Conservation (phyloP, 257 asterid species). For the Coffea eugenioides region DNA sequence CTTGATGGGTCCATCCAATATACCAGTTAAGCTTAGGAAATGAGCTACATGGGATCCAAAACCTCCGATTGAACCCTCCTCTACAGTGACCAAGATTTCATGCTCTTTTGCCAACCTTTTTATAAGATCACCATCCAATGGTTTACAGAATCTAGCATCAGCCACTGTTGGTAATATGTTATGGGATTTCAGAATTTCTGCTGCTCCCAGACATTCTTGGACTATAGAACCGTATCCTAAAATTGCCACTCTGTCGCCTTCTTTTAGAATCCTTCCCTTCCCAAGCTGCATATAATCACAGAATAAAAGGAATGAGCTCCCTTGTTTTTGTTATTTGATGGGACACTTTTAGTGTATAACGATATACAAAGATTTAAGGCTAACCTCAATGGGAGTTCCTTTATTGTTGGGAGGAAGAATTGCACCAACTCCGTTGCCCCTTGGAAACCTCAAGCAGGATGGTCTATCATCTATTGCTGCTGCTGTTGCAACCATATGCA, state of each 20-base stretch:
- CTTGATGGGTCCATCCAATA: conserved; percentile 74
- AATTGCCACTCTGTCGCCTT: conserved; percentile 65
- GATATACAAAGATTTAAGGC: not conserved
- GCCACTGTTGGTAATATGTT: conserved; percentile 49
- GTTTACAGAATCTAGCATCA: conserved; percentile 83
- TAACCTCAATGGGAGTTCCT: conserved; percentile 72
- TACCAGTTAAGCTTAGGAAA: conserved; percentile 55
- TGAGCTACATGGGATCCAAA: conserved; percentile 77
- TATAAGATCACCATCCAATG: conserved; percentile 62
- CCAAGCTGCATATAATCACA: conserved; percentile 46
- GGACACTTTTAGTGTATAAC: not conserved
- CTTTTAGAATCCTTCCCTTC: conserved; percentile 59
- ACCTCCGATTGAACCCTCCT: conserved; percentile 85
- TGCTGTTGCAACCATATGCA: conserved; percentile 87
- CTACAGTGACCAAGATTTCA: conserved; percentile 63
- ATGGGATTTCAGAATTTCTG: conserved; percentile 42
- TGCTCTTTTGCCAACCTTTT: conserved; percentile 60
- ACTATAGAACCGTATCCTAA: conserved; percentile 70
- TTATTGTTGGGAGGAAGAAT: conserved; percentile 48
- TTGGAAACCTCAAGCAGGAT: conserved; percentile 68
- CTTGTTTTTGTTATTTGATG: not conserved
- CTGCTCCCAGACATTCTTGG: conserved; percentile 63
- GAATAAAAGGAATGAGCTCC: not conserved
- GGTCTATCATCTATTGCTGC: conserved; percentile 75
- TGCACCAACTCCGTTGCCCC: conserved; percentile 71